Evolutionary conservation across 2,329 filamentous ascomycete species (phyloP).

Genomic region (Penicillium sp.): DNA sequence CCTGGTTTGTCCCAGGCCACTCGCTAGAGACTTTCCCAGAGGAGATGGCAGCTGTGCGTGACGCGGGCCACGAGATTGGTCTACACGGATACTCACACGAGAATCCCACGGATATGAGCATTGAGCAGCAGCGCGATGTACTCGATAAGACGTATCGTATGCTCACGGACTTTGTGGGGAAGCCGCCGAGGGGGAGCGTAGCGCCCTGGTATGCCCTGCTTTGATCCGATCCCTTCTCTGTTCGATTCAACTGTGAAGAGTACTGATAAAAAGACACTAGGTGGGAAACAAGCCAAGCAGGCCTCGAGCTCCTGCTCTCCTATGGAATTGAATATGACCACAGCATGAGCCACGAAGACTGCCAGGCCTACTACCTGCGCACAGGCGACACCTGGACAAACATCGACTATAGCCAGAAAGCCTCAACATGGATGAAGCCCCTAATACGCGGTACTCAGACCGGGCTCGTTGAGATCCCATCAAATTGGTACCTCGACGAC

Average conservation of each 20-base stretch:
- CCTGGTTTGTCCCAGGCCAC: slow-evolving; percentile 69
- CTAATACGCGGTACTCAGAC: slow-evolving; percentile 52
- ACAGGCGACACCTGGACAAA: slow-evolving; percentile 52
- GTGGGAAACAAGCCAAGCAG: background rate
- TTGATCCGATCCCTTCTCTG: too few species aligned
- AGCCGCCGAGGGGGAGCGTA: slow-evolving; percentile 73
- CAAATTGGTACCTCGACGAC: slow-evolving; percentile 52
- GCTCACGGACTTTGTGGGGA: slow-evolving; percentile 75
- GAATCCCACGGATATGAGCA: slow-evolving; percentile 72
- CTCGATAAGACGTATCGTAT: slow-evolving; percentile 77
- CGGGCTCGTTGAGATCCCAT: slow-evolving; percentile 50
- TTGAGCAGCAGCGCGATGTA: slow-evolving; percentile 76
- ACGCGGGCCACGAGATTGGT: slow-evolving; percentile 69
- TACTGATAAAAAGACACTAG: slow-evolving; percentile 49
- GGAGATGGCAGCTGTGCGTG: slow-evolving; percentile 65
- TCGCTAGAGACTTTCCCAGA: slow-evolving; percentile 70
- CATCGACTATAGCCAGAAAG: slow-evolving; percentile 50
- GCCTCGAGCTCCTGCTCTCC: slow-evolving; percentile 43
- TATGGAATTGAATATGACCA: slow-evolving; percentile 54
- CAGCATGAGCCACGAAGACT: slow-evolving; percentile 51
- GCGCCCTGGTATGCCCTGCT: slow-evolving; percentile 73
- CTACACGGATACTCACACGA: slow-evolving; percentile 77
- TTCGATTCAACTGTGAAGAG: too few species aligned
- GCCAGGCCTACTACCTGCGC: slow-evolving; percentile 51
- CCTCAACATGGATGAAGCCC: slow-evolving; percentile 53